phyloP scores from a whole-genome alignment of 2,329 filamentous ascomycete species.

The Penicillium sclerotiorum region DNA sequence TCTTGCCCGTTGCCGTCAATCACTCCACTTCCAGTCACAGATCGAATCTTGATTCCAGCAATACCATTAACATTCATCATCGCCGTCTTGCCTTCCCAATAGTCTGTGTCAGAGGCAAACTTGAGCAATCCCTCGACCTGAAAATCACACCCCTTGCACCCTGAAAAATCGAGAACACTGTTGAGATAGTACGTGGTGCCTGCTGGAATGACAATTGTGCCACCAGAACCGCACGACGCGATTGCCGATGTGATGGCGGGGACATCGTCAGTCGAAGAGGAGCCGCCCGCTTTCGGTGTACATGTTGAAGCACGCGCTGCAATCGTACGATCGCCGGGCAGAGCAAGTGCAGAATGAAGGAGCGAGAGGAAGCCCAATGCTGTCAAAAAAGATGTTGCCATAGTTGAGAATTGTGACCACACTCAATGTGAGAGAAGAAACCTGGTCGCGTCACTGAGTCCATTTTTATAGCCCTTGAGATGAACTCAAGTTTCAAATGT shows the following conservation, averaged over 20 bases:
- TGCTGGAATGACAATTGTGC: slow-evolving; percentile 49
- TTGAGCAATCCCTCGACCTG: slow-evolving; percentile 51
- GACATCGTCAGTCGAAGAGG: slow-evolving; percentile 43
- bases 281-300: slow-evolving; percentile 34
- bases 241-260: slow-evolving; percentile 50
- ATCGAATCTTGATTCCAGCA: slow-evolving; percentile 44
- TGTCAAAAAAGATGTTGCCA: too few species aligned
- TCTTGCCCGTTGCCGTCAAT: slow-evolving; percentile 54
- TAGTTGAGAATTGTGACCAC: too few species aligned
- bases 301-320: slow-evolving; percentile 32
- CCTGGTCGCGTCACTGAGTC: not conserved
- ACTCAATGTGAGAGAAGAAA: not conserved
- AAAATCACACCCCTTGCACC: slow-evolving; percentile 49
- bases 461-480: too few species aligned
- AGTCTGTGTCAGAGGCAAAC: slow-evolving; percentile 41
- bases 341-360: not conserved
- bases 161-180: slow-evolving; percentile 46
- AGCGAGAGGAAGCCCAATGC: too few species aligned
- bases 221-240: slow-evolving; percentile 44
- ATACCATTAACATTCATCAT: slow-evolving; percentile 46
- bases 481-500: too few species aligned
- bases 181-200: slow-evolving; percentile 48
- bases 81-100: slow-evolving; percentile 46
- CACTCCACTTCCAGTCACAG: slow-evolving; percentile 43
- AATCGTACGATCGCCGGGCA: slow-evolving; percentile 1